These are phyloP conservation scores for Termitomyces sp. DNA, from an alignment of 768 basidiomycete genomes.

Conservation along the genomic window DNA sequence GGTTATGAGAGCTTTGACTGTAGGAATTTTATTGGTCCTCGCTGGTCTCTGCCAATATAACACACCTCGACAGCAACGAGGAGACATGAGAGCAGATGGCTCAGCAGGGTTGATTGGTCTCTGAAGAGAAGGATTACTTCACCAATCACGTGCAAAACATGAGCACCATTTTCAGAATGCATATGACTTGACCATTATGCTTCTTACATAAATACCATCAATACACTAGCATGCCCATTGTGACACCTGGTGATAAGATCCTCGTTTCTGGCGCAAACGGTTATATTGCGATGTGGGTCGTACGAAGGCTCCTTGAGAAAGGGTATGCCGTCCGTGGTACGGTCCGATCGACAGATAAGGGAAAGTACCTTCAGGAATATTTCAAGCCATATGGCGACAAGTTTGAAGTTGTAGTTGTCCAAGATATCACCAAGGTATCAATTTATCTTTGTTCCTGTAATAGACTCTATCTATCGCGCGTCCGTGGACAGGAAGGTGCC, in stretches of 20 bases:
- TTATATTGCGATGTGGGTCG: constrained; percentile 24
- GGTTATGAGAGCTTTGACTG: no score
- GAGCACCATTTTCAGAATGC: no score
- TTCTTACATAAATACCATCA: no score
- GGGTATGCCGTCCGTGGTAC: constrained; percentile 23
- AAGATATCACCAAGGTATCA: constrained; percentile 19
- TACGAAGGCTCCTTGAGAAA: constrained; percentile 20
- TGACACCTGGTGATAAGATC: constrained; percentile 16
- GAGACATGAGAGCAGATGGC: no score
- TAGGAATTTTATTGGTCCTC: no score
- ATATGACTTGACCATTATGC: no score
- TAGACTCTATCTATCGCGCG: not conserved
- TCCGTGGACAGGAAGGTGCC: constrained; percentile 39
- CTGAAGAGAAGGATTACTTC: no score
- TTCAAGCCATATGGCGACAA: constrained; percentile 20
- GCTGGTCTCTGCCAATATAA: no score
- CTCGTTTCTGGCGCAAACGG: constrained; percentile 26
- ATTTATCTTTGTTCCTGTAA: not conserved
- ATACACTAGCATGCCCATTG: constrained; percentile 14
- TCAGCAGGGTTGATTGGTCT: no score
- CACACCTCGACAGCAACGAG: no score
- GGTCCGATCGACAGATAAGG: constrained; percentile 20
- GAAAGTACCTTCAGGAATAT: constrained; percentile 13
- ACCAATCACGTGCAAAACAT: no score
- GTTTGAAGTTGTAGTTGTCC: constrained; percentile 20